Conservation (phyloP, 257 asterid species). For the Knoxia roxburghii region DNA sequence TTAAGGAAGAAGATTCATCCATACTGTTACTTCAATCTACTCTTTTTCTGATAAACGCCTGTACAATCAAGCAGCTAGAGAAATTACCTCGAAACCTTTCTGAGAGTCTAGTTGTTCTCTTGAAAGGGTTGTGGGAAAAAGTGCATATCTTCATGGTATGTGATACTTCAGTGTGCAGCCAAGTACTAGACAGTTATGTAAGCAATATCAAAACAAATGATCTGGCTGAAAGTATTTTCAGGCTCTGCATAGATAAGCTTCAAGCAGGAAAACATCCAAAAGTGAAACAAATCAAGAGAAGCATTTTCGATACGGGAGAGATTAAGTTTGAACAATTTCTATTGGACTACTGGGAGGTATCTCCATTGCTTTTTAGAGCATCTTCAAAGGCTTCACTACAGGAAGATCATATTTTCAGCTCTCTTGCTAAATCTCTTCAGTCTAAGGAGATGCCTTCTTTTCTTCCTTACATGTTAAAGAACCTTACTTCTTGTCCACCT, state of each 20-base stretch:
- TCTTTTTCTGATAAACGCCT: slow-evolving; percentile 45
- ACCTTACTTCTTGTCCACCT: slow-evolving; percentile 59
- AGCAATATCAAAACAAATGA: slow-evolving; percentile 35
- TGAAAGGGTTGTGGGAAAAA: slow-evolving; percentile 42
- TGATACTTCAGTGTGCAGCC: slow-evolving; percentile 12
- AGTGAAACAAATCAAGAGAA: slow-evolving; percentile 23
- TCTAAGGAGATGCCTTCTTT: slow-evolving; percentile 33
- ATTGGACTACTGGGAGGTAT: slow-evolving; percentile 54
- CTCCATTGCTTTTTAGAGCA: slow-evolving; percentile 42
- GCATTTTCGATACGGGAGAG: slow-evolving; percentile 36
- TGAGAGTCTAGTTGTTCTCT: slow-evolving; percentile 20
- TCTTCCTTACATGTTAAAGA: slow-evolving; percentile 45
- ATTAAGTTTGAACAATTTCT: slow-evolving; percentile 38
- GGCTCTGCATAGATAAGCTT: slow-evolving; percentile 36
- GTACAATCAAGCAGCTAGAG: slow-evolving; percentile 47
- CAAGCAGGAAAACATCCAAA: slow-evolving; percentile 18
- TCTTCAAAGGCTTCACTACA: slow-evolving; percentile 26
- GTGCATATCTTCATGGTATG: slow-evolving; percentile 31
- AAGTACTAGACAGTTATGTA: slow-evolving; percentile 18
- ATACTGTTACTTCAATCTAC: slow-evolving; percentile 48
- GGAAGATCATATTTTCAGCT: slow-evolving; percentile 30
- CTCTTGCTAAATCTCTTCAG: slow-evolving; percentile 39
- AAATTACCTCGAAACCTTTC: slow-evolving; percentile 36
- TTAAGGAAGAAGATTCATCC: slow-evolving; percentile 34
- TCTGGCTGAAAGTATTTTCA: slow-evolving; percentile 60